Conservation (phyloP, 129 eudicot species). For the Centrapalus pauciflorus region DNA sequence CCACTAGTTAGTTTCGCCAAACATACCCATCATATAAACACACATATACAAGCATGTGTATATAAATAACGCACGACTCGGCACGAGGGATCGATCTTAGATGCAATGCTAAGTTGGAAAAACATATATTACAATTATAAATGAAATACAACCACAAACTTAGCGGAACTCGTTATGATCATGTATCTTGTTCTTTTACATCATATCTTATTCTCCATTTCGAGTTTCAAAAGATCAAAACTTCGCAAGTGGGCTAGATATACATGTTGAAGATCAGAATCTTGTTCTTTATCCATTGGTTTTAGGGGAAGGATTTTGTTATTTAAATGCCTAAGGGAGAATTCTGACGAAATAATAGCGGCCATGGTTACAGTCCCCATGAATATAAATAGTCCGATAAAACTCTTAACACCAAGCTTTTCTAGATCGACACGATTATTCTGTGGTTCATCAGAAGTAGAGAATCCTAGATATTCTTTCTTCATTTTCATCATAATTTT, state of each 20-base stretch:
- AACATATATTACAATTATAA: too few relatives aligned
- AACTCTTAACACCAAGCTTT: constrained; percentile 24
- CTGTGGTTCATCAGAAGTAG: background rate
- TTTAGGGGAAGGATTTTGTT: background rate
- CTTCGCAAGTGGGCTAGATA: background rate
- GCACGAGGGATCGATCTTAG: too few relatives aligned
- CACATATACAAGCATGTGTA: too few relatives aligned
- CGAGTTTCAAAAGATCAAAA: background rate
- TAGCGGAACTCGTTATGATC: background rate
- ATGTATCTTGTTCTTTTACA: background rate
- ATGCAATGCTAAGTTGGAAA: too few relatives aligned
- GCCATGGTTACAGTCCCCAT: constrained; percentile 17
- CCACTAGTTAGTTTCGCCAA: too few relatives aligned
- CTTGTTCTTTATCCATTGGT: background rate
- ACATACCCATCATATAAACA: too few relatives aligned
- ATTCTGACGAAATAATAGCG: constrained; percentile 20
- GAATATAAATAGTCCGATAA: constrained; percentile 23
- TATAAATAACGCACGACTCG: too few relatives aligned
- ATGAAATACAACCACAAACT: too few relatives aligned
- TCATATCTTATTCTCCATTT: background rate
- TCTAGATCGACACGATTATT: background rate
- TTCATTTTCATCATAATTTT: constrained; percentile 13
- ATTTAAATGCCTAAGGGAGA: background rate
- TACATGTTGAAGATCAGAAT: background rate
- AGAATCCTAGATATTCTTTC: constrained; percentile 16